phyloP scores from a whole-genome alignment of 1,284 basidiomycete species.

The Austroboletus niveus region DNA sequence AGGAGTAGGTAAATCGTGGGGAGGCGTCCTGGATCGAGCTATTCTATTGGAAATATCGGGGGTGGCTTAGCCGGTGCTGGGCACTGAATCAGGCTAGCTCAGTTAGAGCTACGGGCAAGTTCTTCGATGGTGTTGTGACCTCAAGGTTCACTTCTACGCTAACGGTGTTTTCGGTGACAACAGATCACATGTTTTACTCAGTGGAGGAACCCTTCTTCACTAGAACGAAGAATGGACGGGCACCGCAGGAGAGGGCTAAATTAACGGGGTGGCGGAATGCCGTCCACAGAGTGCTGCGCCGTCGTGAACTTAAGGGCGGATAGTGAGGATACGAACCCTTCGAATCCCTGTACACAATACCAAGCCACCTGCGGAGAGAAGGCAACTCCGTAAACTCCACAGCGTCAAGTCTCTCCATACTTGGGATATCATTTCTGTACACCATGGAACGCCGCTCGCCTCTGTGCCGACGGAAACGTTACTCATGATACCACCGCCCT shows the following conservation, averaged over 20 bases:
- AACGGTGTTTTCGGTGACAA: slow-evolving; percentile 1
- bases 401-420: neutral
- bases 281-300: neutral
- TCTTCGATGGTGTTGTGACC: neutral
- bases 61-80: no score
- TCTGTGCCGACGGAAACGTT: slow-evolving; percentile 16
- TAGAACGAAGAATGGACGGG: no score
- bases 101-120: neutral
- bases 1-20: neutral
- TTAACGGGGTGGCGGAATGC: neutral
- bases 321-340: no score
- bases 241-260: neutral
- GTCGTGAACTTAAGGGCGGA: neutral
- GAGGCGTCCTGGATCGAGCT: neutral
- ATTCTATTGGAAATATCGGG: neutral
- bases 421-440: slow-evolving; percentile 1
- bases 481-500: neutral
- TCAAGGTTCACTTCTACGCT: neutral
- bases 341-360: neutral
- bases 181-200: neutral
- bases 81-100: neutral
- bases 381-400: slow-evolving; percentile 3
- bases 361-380: slow-evolving; percentile 8
- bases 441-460: slow-evolving; percentile 23
- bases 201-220: no score